A percentile compares a stretch with the other conserved stretches of the same genome.
phyloP scores from a whole-genome alignment of 2,329 filamentous ascomycete genomes.

The Plenodomus biglobosus region DNA sequence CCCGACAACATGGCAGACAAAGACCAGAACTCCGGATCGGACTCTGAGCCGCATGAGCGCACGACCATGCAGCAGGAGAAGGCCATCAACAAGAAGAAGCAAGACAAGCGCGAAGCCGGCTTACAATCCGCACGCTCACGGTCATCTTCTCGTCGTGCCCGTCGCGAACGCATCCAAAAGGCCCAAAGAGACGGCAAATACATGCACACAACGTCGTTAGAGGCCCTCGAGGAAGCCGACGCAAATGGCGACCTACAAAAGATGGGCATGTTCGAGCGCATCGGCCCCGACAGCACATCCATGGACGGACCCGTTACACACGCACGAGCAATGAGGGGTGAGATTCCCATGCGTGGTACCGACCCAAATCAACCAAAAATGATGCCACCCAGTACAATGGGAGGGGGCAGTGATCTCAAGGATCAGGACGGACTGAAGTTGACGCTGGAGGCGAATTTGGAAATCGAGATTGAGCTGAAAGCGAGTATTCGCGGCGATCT shows the following conservation, averaged over 20 bases:
- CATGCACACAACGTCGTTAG: conserved; percentile 54
- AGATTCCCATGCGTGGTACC: conserved; percentile 57
- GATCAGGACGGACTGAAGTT: conserved; percentile 69
- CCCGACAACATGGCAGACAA: conserved; percentile 37
- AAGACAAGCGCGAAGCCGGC: conserved; percentile 41
- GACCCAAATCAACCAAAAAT: conserved; percentile 54
- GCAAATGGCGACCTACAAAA: conserved; percentile 52
- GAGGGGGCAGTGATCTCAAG: conserved; percentile 48
- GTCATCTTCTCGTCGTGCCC: conserved; percentile 51
- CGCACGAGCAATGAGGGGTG: conserved; percentile 56
- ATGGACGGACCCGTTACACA: conserved; percentile 61
- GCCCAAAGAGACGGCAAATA: conserved; percentile 52
- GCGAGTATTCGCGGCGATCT: conserved; percentile 83
- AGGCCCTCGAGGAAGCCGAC: conserved; percentile 55
- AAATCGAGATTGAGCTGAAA: conserved; percentile 83
- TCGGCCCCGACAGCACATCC: conserved; percentile 57
- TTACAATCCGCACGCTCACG: conserved; percentile 50
- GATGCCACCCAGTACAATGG: conserved; percentile 35
- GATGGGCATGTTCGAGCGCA: conserved; percentile 57
- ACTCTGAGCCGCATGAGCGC: conserved; percentile 44
- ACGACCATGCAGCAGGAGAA: conserved; percentile 52
- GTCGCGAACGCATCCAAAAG: conserved; percentile 51
- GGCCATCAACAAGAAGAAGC: conserved; percentile 46
- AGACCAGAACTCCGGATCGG: conserved; percentile 25
- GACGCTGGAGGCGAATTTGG: conserved; percentile 74